phyloP scores from a whole-genome alignment of 768 basidiomycete species.

The Pisolithus orientalis region DNA sequence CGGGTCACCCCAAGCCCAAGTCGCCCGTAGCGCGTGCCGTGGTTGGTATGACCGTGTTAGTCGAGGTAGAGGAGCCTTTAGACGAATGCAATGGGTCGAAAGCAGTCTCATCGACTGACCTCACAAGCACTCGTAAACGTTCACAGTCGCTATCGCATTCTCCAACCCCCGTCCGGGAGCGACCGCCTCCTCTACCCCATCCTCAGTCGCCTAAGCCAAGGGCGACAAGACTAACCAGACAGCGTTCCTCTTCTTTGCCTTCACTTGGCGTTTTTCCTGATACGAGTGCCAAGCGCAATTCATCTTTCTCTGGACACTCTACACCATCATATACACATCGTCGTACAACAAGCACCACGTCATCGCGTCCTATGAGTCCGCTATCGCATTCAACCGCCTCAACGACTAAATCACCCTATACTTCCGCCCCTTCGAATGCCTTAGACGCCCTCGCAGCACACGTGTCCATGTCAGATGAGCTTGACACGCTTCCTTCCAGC shows the following conservation, averaged over 20 bases:
- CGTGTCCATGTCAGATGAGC: slow-evolving; percentile 19
- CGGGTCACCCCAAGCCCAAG: slow-evolving; percentile 20
- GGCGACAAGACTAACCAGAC: slow-evolving; percentile 18
- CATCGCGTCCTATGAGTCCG: slow-evolving; percentile 11
- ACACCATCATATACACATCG: slow-evolving; percentile 6
- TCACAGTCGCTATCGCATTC: slow-evolving; percentile 7
- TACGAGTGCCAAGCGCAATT: slow-evolving; percentile 4
- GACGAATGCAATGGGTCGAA: slow-evolving; percentile 16
- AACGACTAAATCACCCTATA: slow-evolving; percentile 27
- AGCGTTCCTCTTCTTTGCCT: slow-evolving; percentile 28
- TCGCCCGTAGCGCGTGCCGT: slow-evolving; percentile 37
- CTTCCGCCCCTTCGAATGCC: slow-evolving; percentile 22
- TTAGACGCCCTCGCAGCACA: slow-evolving; percentile 29
- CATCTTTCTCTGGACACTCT: slow-evolving; percentile 1
- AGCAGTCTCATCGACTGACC: background rate
- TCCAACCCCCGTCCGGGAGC: slow-evolving; percentile 6
- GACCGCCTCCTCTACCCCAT: slow-evolving; percentile 4
- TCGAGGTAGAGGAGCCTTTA: slow-evolving; percentile 47
- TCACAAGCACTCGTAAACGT: slow-evolving; percentile 11
- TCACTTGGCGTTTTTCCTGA: slow-evolving; percentile 6
- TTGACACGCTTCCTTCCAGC: slow-evolving; percentile 31
- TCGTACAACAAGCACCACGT: slow-evolving; percentile 5
- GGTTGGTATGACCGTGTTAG: slow-evolving; percentile 46
- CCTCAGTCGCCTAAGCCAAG: slow-evolving; percentile 20
- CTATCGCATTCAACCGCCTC: slow-evolving; percentile 12